Percentiles rank a stretch among this genome's conserved stretches.
Evolutionary conservation across 2,329 filamentous ascomycete species (phyloP).

Genomic region (Fusarium lyarnte): DNA sequence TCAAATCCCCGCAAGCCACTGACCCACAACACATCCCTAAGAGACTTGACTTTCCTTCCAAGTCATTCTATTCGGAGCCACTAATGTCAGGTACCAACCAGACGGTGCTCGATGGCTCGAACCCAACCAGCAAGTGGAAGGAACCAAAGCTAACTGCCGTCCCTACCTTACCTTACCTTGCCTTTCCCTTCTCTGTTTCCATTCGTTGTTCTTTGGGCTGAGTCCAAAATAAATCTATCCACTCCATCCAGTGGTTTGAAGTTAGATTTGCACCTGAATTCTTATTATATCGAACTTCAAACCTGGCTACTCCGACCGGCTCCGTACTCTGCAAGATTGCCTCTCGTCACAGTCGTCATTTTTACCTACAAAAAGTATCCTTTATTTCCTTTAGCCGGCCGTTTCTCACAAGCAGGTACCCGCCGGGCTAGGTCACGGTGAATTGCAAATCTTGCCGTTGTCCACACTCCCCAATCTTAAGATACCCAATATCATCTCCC

Average conservation of each 20-base stretch:
- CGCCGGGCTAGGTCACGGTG: constrained; percentile 26
- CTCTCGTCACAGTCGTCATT: constrained; percentile 21
- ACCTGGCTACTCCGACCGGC: not conserved
- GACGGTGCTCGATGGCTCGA: constrained; percentile 28
- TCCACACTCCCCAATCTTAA: constrained; percentile 33
- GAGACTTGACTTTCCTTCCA: constrained; percentile 21
- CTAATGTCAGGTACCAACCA: constrained; percentile 42
- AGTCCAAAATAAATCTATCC: not conserved
- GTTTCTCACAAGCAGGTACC: constrained; percentile 23
- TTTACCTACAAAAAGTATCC: constrained; percentile 7
- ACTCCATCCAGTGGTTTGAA: not conserved
- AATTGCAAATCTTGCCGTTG: constrained; percentile 38
- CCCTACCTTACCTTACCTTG: not conserved
- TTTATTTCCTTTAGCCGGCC: constrained; percentile 14
- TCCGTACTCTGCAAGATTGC: constrained; percentile 9
- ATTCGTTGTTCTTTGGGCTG: not conserved
- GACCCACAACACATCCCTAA: constrained; percentile 21
- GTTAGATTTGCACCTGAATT: not conserved
- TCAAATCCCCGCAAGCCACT: constrained; percentile 28
- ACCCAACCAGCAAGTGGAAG: constrained; percentile 18
- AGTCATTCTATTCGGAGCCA: constrained; percentile 26
- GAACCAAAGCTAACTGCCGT: constrained; percentile 23
- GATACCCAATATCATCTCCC: constrained; percentile 33
- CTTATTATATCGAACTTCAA: not conserved
- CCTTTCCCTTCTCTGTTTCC: not conserved